These are phyloP conservation scores for Fusarium scirpi DNA, from an alignment of 2,329 filamentous ascomycete genomes.

Conservation along the genomic window DNA sequence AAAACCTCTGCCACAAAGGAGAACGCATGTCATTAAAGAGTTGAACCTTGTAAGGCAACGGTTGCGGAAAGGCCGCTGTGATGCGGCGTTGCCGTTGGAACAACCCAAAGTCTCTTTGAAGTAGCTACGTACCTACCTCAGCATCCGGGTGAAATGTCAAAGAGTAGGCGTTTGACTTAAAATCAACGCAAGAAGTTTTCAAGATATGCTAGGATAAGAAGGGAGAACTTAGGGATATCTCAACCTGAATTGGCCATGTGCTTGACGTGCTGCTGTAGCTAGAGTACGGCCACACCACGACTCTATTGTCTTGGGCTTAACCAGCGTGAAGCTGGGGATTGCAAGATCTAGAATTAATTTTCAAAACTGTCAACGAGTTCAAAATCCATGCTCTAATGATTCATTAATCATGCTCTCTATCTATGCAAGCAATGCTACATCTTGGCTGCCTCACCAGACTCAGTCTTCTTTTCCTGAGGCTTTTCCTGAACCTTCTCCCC, in stretches of 20 bases:
- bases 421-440: conserved; percentile 43
- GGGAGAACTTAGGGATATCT: not conserved
- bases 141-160: not conserved
- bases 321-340: not conserved
- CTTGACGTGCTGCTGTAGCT: not conserved
- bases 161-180: not conserved
- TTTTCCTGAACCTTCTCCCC: conserved; percentile 54
- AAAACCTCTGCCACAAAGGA: conserved; percentile 80
- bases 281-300: not conserved
- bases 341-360: not conserved
- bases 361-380: not conserved
- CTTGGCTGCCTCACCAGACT: conserved; percentile 49
- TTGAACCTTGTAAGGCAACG: not conserved
- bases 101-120: not conserved
- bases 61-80: not conserved
- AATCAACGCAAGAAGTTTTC: not conserved
- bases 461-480: conserved; percentile 46
- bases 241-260: not conserved
- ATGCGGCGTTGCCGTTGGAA: not conserved
- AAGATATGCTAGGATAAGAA: not conserved
- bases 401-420: not conserved
- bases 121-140: not conserved
- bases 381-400: not conserved
- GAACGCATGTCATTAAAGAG: conserved; percentile 66
- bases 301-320: not conserved